Base-by-base conservation (phyloP, 345 rosid genomes). In the Eucalyptus regnans region DNA sequence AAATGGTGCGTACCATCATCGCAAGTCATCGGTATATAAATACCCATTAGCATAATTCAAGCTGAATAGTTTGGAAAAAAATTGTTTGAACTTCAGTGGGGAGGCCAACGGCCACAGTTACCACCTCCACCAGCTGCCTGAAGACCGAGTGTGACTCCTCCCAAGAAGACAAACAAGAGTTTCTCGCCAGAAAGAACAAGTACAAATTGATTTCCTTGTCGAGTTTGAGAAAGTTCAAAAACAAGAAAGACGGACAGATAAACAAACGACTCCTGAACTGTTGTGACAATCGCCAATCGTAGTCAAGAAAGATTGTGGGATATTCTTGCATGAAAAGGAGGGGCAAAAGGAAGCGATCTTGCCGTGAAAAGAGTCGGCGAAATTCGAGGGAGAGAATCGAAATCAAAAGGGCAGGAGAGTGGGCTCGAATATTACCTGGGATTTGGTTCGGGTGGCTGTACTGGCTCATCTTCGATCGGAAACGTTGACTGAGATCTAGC, bases 381-480 rank as follows among this genome's bases (percentile, higher is more conserved):
- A n/a, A 29, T n/a, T 64, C 37, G 5, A 64, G 37, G 71, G 71
- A 64, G 22, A 51, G 50, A 49, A 49, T 49, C 50, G 50, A 49
- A 49, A 49, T 49, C 50, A 49, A 49, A 49, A 49, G 15, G 50
- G 5, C 15, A n/a, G 5, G 20, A 64, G 41, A 31, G 29, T 64
- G 41, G 76, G 37, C 7, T 64, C 10, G 76, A n/a, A 7, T 9
- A 18, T 85, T 89, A 91, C 92, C 91, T n/a, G 93, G 87, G 81
- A 87, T 51, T 48, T 89, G 93, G 88, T 80, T 92, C 7, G 86
- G 91, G 84, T 89, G 52, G 90, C 89, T 60, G 88, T 58, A 86
- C 27, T 85, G 93, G 84, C 90, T 90, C 92, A 93, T 93, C 87
- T 11, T 88, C 29, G 50, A 71, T 56, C 20, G n/a, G 31, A n/a